Percentiles rank a stretch among this genome's conserved stretches.
phyloP scores from a whole-genome alignment of 768 basidiomycete species.

The Lentinula guzmanii region DNA sequence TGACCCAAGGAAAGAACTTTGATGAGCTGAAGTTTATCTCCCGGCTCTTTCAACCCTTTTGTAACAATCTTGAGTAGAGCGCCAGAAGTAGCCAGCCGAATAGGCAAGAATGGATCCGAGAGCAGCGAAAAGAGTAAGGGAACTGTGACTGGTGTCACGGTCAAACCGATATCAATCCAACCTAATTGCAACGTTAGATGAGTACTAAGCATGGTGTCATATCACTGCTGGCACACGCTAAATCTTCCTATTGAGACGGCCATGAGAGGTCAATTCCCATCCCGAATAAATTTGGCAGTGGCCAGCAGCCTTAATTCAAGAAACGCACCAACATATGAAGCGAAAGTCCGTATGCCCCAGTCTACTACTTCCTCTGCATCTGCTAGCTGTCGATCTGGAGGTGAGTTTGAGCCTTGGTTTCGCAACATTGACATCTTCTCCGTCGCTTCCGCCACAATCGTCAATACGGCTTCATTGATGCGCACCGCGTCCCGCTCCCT shows the following conservation, averaged over 20 bases:
- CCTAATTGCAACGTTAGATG: constrained; percentile 37
- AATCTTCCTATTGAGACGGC: no score
- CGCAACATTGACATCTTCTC: constrained; percentile 50
- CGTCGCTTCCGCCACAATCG: constrained; percentile 68
- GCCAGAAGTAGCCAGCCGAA: constrained; percentile 79
- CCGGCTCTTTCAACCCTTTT: constrained; percentile 90
- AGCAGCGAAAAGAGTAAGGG: constrained; percentile 80
- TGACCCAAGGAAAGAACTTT: constrained; percentile 83
- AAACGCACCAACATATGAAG: constrained; percentile 87
- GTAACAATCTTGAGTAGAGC: constrained; percentile 78
- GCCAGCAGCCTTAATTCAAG: background rate
- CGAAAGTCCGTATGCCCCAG: constrained; percentile 89
- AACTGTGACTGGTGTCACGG: constrained; percentile 86
- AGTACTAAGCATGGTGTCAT: background rate
- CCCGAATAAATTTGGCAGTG: background rate
- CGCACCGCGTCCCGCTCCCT: constrained; percentile 82
- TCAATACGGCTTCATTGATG: constrained; percentile 84
- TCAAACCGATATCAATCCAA: constrained; percentile 97
- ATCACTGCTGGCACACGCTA: background rate
- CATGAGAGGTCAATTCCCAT: background rate
- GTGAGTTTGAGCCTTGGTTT: constrained; percentile 35
- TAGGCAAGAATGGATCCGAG: constrained; percentile 67
- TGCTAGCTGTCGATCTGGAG: constrained; percentile 47
- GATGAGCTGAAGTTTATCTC: constrained; percentile 84
- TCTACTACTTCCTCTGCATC: constrained; percentile 76